Base-by-base conservation (phyloP, 345 rosid species). In the Ailanthus altissimus region DNA sequence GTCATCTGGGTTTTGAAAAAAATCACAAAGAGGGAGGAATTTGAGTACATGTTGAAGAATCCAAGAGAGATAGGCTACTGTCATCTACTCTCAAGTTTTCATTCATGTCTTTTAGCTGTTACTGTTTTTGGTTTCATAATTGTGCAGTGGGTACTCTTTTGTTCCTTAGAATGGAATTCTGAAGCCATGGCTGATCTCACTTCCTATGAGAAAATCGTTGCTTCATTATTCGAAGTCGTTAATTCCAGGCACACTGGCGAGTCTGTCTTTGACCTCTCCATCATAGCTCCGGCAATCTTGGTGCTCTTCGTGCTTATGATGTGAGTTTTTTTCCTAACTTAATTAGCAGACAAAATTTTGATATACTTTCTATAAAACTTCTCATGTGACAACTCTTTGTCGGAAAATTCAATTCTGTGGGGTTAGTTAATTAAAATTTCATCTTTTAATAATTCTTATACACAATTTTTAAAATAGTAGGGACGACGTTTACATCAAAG, bases 231-330 rank as follows among this genome's bases (percentile, higher is more conserved):
- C 25, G 47, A 80, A 26, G 70, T 71, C 8, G 82, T 83, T 9
- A 84, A 77, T 36, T 9, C 86, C 2, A 86, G 89, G 56, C 83
- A 86, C 46, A 2, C 78, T 0, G 87, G 88, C 1, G 86, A 86
- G 81, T 61, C 79, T 15, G 65, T 75, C 0, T 16, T 83, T 20
- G 84, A 86, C 46, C 64, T 86, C 49, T 77, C 82, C 15, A 42
- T 13, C 0, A 40, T 86, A 5, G 75, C 86, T 8, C 67, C 82
- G 2, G 84, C 89, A 15, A 59, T 81, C 23, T 25, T 83, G 70
- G 82, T 75, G 13, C 53, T 82, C 38, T 78, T 82, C 40, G 54
- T 79, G n/a, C 64, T 79, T 1, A 81, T 81, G 81, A 81, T 86
- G 85, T 86, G 6, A 81, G 85, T 81, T 46, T 14, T 20, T 64